phyloP scores from a whole-genome alignment of 176 grass and related monocot genomes.

The Sorghum bicolor region Sorghum_bicolor_NCBIv3 NC_012871.2:63625001-63625500 shows the following conservation, averaged over 20 bases:
- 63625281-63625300: conserved; percentile 6
- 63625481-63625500: conserved; percentile 70
- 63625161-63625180: conserved; percentile 65
- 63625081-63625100: conserved; percentile 34
- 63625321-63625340: conserved; percentile 39
- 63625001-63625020: conserved; percentile 42
- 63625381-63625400: conserved; percentile 35
- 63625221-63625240: conserved; percentile 27
- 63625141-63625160: conserved; percentile 56
- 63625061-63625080: conserved; percentile 38
- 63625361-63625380: conserved; percentile 19
- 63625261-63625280: conserved; percentile 43
- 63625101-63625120: conserved; percentile 53
- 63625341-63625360: conserved; percentile 32
- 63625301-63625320: conserved; percentile 26
- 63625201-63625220: conserved; percentile 41
- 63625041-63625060: conserved; percentile 65
- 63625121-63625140: conserved; percentile 79
- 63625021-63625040: conserved; percentile 89
- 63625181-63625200: conserved; percentile 64
- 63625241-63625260: conserved; percentile 44
- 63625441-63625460: conserved; percentile 58
- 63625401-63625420: conserved; percentile 73
- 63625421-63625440: conserved; percentile 79
- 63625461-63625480: conserved; percentile 65